Evolutionary conservation across 176 grass and related monocot species (phyloP), one percentile per base, ranked within the genome.

Genomic region (Lolium rigidum): DNA sequence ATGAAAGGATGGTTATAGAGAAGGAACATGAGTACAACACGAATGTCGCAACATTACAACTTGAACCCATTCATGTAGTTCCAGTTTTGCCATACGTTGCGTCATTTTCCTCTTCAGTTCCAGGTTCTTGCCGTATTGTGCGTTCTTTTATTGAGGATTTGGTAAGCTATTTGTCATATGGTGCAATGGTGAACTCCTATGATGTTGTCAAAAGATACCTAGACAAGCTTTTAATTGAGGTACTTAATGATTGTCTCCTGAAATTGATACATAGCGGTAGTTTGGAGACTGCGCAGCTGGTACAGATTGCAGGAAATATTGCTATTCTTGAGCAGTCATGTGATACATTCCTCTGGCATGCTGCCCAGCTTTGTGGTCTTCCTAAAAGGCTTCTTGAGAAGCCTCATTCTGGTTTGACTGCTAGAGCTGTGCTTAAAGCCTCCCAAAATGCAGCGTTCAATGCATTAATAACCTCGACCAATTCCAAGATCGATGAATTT

Each of bases 251-350:
- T 59, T 64, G 80, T 80, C 83, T 95, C 66, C 89, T 98, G 51
- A 95, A 90, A 21, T 81, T 89, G 81, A 92, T 98, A 59, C 95
- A 95, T 85, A 70, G 85, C 77, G 67, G 91, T 39, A 70, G 62
- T 56, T 88, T 93, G 68, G 89, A 81, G 49, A 87, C 92, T 52
- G 52, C 83, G 6, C 91, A 89, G 78, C 86, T 90, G 80, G 94
- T 95, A 91, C 95, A 98, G 83, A 89, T 98, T 38, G 93, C 90
- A 66, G 89, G 89, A 60, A 98, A 98, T 80, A 93, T 98, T 80
- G 48, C 64, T 74, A 70, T 93, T 82, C 84, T 95, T 74, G 95
- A 93, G 86, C 84, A 48, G 52, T 90, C 95, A 13, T 95, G 95
- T 90, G 95, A 98, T 87, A 86, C 84, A 75, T 98, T 98, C 87